Conservation (phyloP, 805 yeast species). For the Candida lessepsii region DNA sequence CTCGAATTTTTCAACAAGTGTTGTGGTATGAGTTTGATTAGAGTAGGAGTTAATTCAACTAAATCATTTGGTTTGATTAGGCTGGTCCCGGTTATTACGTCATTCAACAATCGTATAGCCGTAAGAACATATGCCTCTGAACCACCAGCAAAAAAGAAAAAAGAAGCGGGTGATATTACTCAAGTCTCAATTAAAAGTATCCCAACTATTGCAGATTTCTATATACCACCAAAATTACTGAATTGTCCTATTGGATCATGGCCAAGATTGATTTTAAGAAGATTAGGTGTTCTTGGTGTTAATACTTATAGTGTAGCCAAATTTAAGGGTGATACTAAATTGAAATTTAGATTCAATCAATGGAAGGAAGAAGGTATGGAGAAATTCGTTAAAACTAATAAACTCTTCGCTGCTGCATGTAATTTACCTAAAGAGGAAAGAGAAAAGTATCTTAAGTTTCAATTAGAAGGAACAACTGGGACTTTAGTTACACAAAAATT, state of each 20-base stretch:
- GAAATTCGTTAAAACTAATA: constrained; percentile 71
- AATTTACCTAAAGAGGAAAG: constrained; percentile 28
- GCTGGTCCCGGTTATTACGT: no score
- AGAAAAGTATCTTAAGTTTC: constrained; percentile 45
- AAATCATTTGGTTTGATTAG: no score
- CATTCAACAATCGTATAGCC: no score
- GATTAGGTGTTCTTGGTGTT: constrained; percentile 64
- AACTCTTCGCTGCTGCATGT: constrained; percentile 65
- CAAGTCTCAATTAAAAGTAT: constrained; percentile 38
- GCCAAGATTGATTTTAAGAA: constrained; percentile 53
- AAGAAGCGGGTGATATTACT: constrained; percentile 29
- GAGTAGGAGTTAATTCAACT: not conserved
- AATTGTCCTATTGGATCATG: constrained; percentile 30
- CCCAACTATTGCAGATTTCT: constrained; percentile 43
- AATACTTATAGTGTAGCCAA: constrained; percentile 57
- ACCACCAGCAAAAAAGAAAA: constrained; percentile 14
- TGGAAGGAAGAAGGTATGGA: constrained; percentile 90
- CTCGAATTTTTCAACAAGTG: not conserved
- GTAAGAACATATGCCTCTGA: constrained; percentile 1
- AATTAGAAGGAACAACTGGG: constrained; percentile 36
- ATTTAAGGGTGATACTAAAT: constrained; percentile 42
- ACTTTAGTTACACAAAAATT: constrained; percentile 31
- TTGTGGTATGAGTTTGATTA: not conserved
- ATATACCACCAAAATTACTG: constrained; percentile 38
- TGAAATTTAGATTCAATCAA: constrained; percentile 57